Evolutionary conservation across 345 rosid species (phyloP).

Genomic region (Eucalyptus cloeziana): DNA sequence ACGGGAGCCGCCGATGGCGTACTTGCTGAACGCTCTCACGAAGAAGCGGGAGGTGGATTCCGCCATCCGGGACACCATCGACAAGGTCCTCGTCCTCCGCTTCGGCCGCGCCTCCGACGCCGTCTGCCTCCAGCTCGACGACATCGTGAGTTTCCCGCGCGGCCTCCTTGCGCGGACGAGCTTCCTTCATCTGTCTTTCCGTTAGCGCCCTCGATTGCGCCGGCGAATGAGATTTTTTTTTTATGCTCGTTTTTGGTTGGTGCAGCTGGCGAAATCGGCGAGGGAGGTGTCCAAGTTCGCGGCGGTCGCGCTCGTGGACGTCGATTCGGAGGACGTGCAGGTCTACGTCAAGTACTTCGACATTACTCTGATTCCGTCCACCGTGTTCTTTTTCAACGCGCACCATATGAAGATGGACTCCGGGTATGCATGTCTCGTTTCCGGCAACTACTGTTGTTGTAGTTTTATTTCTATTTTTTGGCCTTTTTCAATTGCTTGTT

Average conservation of each 20-base stretch:
- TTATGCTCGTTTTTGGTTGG: neutral
- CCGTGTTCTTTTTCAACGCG: conserved; percentile 88
- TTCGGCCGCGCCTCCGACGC: conserved; percentile 64
- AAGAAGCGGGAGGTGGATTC: conserved; percentile 71
- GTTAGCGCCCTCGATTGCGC: neutral
- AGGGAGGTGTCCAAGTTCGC: conserved; percentile 68
- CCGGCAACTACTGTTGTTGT: neutral
- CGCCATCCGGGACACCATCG: conserved; percentile 64
- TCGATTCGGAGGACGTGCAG: conserved; percentile 66
- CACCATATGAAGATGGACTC: conserved; percentile 97
- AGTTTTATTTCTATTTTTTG: fast-evolving
- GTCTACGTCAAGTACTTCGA: conserved; percentile 84
- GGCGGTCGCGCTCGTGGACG: conserved; percentile 46
- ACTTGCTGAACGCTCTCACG: conserved; percentile 28
- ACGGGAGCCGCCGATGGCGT: conserved; percentile 23
- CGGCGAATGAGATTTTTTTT: neutral
- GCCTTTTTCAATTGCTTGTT: neutral
- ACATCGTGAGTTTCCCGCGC: conserved; percentile 15
- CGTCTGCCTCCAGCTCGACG: conserved; percentile 65
- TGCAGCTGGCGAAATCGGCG: conserved; percentile 65
- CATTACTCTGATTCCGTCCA: conserved; percentile 58
- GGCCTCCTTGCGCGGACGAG: neutral
- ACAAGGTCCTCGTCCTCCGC: conserved; percentile 85
- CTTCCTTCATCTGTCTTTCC: neutral
- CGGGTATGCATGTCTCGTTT: conserved; percentile 23